Base-by-base conservation (phyloP, 345 rosid genomes). In the Iberis pinnata region DNA sequence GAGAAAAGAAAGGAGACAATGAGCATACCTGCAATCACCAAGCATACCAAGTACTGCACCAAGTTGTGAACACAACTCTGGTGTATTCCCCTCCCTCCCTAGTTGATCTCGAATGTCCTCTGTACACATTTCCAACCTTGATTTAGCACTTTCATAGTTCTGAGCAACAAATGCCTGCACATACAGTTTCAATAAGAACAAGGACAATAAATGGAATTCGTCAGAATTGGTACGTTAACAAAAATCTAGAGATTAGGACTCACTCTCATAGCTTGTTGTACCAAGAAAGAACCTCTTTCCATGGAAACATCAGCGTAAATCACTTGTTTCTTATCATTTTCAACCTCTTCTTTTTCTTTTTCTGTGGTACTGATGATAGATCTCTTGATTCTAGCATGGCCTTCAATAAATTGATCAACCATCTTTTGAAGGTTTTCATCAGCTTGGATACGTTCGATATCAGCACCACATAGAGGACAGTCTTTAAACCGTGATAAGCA, bases 11-110 rank as follows among this genome's bases (percentile, higher is more conserved):
- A 56, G 43, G 37, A 36, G 51, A 63, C 52, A 56, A 67, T 27
- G 54, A 43, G 58, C 73, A 40, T 55, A 88, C 98, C 98, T 78
- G 88, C 97, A 88, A 68, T 92, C 98, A 15, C 98, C 98, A 36
- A 88, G 98, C 94, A 88, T 85, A 12, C 98, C 98, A 31, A 92
- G 83, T 43, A 92, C 98, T 35, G 97, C 98, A 32, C 98, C 98
- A 45, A 92, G 90, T 84, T 88, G 98, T 27, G 98, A 92, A 68
- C 97, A 83, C 62, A 92, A 71, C 58, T 88, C 97, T 18, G 95
- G 66, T 17, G 88, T 85, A 69, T 72, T 80, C 18, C 97, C 97
- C 49, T 56, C 67, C 70, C 64, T 73, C 56, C 69, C 82, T 50
- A 92, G 70, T 75, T 86, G 94, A 62, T 67, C 80, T 40, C 83